These are phyloP conservation scores for Exophiala sp. DNA, from an alignment of 2,329 filamentous ascomycete genomes.

Conservation along the genomic window DNA sequence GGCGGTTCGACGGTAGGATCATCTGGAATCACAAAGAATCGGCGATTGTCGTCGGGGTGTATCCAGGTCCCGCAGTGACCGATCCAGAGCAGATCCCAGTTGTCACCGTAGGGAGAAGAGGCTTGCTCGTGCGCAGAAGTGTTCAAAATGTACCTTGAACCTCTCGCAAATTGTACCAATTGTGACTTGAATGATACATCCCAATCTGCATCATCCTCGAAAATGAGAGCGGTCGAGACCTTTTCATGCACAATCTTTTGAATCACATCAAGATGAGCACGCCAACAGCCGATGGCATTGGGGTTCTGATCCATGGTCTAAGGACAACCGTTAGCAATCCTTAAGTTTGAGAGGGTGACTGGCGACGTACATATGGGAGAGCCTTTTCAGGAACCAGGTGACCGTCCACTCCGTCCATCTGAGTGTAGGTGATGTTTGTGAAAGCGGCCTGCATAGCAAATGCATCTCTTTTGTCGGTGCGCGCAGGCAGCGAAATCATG, in stretches of 20 bases:
- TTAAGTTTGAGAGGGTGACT: not conserved
- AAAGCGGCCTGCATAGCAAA: slow-evolving; percentile 41
- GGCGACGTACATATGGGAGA: slow-evolving; percentile 19
- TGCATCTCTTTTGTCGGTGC: slow-evolving; percentile 48
- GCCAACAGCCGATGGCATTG: slow-evolving; percentile 33
- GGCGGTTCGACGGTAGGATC: slow-evolving; percentile 31
- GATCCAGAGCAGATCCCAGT: slow-evolving; percentile 51
- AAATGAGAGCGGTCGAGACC: slow-evolving; percentile 46
- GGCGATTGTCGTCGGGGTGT: slow-evolving; percentile 30
- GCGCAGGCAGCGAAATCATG: slow-evolving; percentile 43
- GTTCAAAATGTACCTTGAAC: slow-evolving; percentile 32
- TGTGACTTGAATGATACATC: slow-evolving; percentile 49
- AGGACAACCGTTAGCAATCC: slow-evolving; percentile 3
- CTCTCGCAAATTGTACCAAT: slow-evolving; percentile 38
- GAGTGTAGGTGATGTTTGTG: slow-evolving; percentile 31
- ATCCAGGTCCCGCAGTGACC: slow-evolving; percentile 43
- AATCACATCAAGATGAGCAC: slow-evolving; percentile 38
- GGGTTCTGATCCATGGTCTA: slow-evolving; percentile 19
- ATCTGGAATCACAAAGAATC: slow-evolving; percentile 31
- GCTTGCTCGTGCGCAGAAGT: slow-evolving; percentile 23
- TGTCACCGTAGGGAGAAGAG: slow-evolving; percentile 46
- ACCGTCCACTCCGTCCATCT: slow-evolving; percentile 23
- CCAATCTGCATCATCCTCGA: slow-evolving; percentile 57
- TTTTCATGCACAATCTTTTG: slow-evolving; percentile 42
- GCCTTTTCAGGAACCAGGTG: slow-evolving; percentile 22